phyloP scores from a whole-genome alignment of 352 stramenopile genomes.

The Phytophthora parvispora region DNA sequence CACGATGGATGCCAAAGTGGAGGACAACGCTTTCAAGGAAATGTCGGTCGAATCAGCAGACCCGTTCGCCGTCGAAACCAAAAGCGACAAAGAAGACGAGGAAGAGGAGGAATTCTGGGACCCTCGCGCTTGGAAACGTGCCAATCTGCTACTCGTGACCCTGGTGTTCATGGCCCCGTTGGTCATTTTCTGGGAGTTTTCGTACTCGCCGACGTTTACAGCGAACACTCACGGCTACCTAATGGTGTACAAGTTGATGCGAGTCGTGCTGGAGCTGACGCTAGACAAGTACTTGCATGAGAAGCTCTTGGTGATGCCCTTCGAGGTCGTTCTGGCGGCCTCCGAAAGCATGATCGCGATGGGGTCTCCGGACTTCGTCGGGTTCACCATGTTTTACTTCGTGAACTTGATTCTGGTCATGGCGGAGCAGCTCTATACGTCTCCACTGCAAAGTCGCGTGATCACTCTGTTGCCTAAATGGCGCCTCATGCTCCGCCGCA shows the following conservation, averaged over 20 bases:
- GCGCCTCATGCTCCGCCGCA: constrained; percentile 89
- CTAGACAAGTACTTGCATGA: constrained; percentile 93
- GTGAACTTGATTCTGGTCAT: constrained; percentile 94
- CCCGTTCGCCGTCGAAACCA: constrained; percentile 67
- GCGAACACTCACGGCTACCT: constrained; percentile 94
- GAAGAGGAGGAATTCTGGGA: constrained; percentile 86
- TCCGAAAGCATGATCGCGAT: constrained; percentile 97
- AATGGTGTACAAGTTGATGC: constrained; percentile 92
- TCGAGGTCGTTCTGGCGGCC: constrained; percentile 91
- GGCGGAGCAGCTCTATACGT: constrained; percentile 96
- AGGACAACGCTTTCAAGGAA: constrained; percentile 86
- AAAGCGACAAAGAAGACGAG: constrained; percentile 57
- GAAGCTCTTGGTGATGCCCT: constrained; percentile 91
- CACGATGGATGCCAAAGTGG: constrained; percentile 75
- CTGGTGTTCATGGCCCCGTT: constrained; percentile 89
- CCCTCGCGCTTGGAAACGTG: constrained; percentile 91
- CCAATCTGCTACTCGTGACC: constrained; percentile 91
- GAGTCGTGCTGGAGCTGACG: constrained; percentile 85
- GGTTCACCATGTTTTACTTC: constrained; percentile 96
- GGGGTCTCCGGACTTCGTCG: constrained; percentile 95
- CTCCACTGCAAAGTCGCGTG: constrained; percentile 87
- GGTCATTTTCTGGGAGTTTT: constrained; percentile 98
- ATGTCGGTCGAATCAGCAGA: constrained; percentile 59
- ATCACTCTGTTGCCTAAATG: constrained; percentile 92
- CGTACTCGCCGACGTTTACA: constrained; percentile 95